Base-by-base conservation (phyloP, 352 stramenopile genomes). In the Saprolegnia parasitica region DNA sequence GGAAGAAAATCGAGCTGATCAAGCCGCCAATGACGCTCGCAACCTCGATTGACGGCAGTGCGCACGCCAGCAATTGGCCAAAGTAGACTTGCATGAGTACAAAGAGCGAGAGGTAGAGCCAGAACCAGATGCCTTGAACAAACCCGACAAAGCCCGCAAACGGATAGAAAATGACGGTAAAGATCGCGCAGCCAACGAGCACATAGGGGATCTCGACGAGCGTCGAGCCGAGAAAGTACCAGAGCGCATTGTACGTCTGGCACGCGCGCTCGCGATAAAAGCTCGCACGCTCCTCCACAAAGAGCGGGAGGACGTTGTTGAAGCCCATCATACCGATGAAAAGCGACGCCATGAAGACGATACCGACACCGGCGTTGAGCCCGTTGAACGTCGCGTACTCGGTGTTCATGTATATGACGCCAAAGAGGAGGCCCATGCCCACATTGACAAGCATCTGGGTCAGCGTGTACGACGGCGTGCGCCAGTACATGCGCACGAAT, bases 211-310 rank as follows among this genome's bases (percentile, higher is more conserved):
- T 78, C 74, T 98, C 93, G 21, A 83, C 76, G 35, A 98, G 63
- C 18, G 81, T 90, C 57, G 83, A 89, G 9, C 78, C 75, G 15
- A 94, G 40, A 21, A 80, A 81, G 70, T 96, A 91, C 67, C 87
- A 84, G 9, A 79, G 68, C 16, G 82, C 72, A 50, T 84, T 80
- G 72, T 98, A 98, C 75, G 92, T 96, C 63, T 89, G 71, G 0
- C 83, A 77, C 23, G 86, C 82, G 49, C 91, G 83, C 71, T 98
- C 90, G 8, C 89, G 76, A 77, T 98, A 97, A n/a, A n/a, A n/a
- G n/a, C n/a, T n/a, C n/a, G 65, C 90, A 98, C 90, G 80, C 68
- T 97, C 88, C 54, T 88, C 81, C 68, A 89, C 81, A 35, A 93
- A 87, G 20, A 96, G 70, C 10, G 89, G 81, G 10, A 97, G 56